phyloP scores from a whole-genome alignment of 305 asterid genomes.

The Solanum chacoense region DNA sequence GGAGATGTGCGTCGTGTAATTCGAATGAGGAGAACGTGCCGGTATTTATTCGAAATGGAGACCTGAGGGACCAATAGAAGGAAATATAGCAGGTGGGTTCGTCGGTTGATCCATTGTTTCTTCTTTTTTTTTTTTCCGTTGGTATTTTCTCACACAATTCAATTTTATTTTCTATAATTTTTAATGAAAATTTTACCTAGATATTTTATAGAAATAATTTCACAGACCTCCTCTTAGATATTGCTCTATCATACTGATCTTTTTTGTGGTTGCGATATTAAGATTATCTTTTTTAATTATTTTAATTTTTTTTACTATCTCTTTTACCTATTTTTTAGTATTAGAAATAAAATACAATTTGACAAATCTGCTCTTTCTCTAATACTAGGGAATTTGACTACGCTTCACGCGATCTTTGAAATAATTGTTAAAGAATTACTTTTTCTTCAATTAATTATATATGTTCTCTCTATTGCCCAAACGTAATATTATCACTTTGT shows the following conservation, averaged over 20 bases:
- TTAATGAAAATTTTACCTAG: not conserved
- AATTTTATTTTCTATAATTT: no score
- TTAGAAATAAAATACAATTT: no score
- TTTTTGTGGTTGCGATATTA: not conserved
- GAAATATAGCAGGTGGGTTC: not conserved
- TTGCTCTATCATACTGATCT: not conserved
- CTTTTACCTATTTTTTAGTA: no score
- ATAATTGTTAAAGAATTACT: no score
- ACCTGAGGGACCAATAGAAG: not conserved
- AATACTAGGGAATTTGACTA: not conserved
- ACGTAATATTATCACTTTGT: not conserved
- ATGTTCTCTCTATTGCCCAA: not conserved
- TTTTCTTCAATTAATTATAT: not conserved
- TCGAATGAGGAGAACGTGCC: not conserved
- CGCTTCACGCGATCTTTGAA: not conserved
- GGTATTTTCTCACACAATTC: not conserved
- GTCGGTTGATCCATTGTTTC: not conserved
- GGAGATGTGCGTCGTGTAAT: not conserved
- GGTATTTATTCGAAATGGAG: not conserved
- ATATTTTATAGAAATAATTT: no score
- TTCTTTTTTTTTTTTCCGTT: not conserved
- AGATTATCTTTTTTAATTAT: not conserved
- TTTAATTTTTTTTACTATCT: no score
- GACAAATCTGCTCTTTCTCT: not conserved
- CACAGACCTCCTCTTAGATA: not conserved